A percentile compares a stretch with the other conserved stretches of the same genome.
Evolutionary conservation across 352 stramenopile species (phyloP).

Genomic region (Phytophthora palmivora): DNA sequence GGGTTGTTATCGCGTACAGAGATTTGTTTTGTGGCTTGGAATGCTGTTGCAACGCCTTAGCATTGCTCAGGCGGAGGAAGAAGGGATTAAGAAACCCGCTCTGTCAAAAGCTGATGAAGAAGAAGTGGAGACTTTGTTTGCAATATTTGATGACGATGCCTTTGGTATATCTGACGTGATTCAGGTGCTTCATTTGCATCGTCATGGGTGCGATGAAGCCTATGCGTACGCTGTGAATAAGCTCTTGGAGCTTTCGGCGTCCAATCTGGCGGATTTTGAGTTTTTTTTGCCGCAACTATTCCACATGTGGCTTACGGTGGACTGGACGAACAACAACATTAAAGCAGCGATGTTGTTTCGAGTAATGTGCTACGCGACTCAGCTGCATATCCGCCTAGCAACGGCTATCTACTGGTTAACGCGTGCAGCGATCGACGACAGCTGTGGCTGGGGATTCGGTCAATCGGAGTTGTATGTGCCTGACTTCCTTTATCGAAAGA

Average conservation of each 20-base stretch:
- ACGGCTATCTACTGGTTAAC: slow-evolving; percentile 85
- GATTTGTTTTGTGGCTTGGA: slow-evolving; percentile 67
- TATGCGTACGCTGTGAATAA: slow-evolving; percentile 78
- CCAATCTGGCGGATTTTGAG: slow-evolving; percentile 81
- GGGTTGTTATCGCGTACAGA: slow-evolving; percentile 78
- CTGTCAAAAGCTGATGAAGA: slow-evolving; percentile 65
- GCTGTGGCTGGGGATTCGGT: slow-evolving; percentile 81
- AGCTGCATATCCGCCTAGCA: slow-evolving; percentile 81
- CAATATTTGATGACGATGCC: slow-evolving; percentile 55
- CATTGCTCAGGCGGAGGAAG: slow-evolving; percentile 47
- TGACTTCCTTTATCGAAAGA: slow-evolving; percentile 80
- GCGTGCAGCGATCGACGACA: slow-evolving; percentile 78
- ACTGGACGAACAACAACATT: slow-evolving; percentile 77
- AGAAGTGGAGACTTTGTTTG: slow-evolving; percentile 61
- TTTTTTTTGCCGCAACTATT: slow-evolving; percentile 88
- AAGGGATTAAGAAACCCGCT: slow-evolving; percentile 40
- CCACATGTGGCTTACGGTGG: slow-evolving; percentile 84
- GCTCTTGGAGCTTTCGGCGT: slow-evolving; percentile 64
- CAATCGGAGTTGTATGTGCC: slow-evolving; percentile 80
- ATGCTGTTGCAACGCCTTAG: slow-evolving; percentile 74
- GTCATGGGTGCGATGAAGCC: slow-evolving; percentile 75
- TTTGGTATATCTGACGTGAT: slow-evolving; percentile 84
- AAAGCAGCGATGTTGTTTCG: slow-evolving; percentile 81
- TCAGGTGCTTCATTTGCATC: slow-evolving; percentile 83
- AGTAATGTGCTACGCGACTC: slow-evolving; percentile 73